Evolutionary conservation across 2,329 filamentous ascomycete species (phyloP), one percentile per base, ranked within the genome.

Genomic region (Aspergillus unguis): DNA sequence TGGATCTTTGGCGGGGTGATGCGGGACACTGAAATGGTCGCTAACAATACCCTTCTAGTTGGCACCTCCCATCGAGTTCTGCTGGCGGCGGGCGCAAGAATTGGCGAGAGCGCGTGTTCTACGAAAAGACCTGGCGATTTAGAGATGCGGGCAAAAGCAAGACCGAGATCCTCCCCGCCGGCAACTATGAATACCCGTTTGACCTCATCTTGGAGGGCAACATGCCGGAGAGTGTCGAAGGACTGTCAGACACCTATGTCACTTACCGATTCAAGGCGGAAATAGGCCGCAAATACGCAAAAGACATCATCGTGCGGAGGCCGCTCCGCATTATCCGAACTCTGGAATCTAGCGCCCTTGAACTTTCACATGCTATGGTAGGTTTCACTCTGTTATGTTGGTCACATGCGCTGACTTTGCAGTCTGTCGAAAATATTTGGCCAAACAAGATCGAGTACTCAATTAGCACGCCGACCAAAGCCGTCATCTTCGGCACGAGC

Each of bases 391-490:
- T 33, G 36, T 6, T 17, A 27, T 44, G 25, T 33, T 32, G 26
- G 10, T 28, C 28, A 27, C 10, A 26, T 45, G 41, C 33, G 44
- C 62, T 65, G 46, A 67, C 57, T 41, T 48, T n/a, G 25, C 52
- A 82, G 77, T 80, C 89, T 58, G 92, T 97, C 58, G 92, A 96
- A 72, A 96, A 96, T 66, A 88, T 95, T 58, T 99, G 94, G 94
- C 88, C 91, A 5, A 94, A 96, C 76, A 99, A 99, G 77, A 83
- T 97, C 62, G 90, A 95, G 69, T 99, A 99, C 75, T 92, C 90
- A 29, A 91, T 99, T 58, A 85, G 90, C 53, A 89, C 95, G 8
- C 92, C 94, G 0, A 92, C 90, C 65, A 96, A 96, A 75, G 94
- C 94, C 2, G 87, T 96, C 49, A 88, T 96, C 17, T 95, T 96